Conservation (phyloP, 805 yeast genomes). For the Candida ovalis region DNA sequence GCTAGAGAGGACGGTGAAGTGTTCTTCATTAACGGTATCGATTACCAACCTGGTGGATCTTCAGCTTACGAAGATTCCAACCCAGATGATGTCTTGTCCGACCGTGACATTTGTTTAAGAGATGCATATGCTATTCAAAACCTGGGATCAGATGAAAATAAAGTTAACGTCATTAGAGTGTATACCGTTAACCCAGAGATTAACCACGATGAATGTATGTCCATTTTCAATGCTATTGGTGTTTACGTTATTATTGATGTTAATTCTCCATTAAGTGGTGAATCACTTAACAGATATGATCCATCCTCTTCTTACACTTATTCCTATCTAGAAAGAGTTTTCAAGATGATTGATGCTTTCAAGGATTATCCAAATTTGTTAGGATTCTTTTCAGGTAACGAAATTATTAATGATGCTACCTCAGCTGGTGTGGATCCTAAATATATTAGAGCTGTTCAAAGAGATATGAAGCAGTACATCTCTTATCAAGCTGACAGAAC, state of each 20-base stretch:
- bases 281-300: conserved; percentile 68
- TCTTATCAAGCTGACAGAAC: conserved; percentile 62
- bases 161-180: conserved; percentile 75
- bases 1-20: conserved; percentile 44
- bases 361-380: conserved; percentile 78
- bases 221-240: conserved; percentile 85
- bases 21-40: conserved; percentile 81
- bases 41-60: conserved; percentile 93
- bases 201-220: conserved; percentile 89
- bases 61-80: conserved; percentile 44
- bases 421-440: conserved; percentile 66
- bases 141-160: conserved; percentile 43
- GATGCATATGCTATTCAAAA: conserved; percentile 77
- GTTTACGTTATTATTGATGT: conserved; percentile 85
- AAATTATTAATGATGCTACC: conserved; percentile 74
- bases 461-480: conserved; percentile 87
- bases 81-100: conserved; percentile 63
- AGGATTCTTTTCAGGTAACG: conserved; percentile 91
- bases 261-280: conserved; percentile 64
- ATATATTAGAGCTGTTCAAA: conserved; percentile 83
- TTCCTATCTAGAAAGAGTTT: conserved; percentile 69
- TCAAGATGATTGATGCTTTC: conserved; percentile 81
- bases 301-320: conserved; percentile 69
- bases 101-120: conserved; percentile 66
- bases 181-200: conserved; percentile 80